Conservation (phyloP, 176 grass and related monocot genomes). For the Musa schizocarpa region DNA sequence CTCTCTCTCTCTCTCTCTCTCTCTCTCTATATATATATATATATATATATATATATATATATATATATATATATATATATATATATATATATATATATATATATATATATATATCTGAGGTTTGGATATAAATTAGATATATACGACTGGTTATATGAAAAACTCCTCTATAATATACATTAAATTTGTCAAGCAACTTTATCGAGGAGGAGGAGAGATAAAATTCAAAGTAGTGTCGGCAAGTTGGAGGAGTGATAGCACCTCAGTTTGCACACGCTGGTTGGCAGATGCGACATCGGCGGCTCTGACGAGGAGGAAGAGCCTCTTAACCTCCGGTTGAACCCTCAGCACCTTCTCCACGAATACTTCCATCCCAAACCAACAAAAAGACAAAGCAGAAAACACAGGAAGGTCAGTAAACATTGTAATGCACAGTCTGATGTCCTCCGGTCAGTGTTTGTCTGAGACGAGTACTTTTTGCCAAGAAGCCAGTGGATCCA, state of each 20-base stretch:
- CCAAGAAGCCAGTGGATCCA: constrained; percentile 77
- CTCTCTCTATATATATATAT: no score
- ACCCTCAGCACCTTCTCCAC: constrained; percentile 89
- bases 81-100: no score
- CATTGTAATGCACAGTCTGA: no score
- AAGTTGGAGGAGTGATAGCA: constrained; percentile 4
- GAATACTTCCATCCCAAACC: constrained; percentile 36
- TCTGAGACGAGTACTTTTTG: constrained; percentile 45
- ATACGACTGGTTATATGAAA: no score
- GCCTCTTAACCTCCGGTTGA: constrained; percentile 68
- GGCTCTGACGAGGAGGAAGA: constrained; percentile 74
- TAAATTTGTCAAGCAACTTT: not conserved
- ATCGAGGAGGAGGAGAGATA: not conserved
- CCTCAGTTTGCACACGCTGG: constrained; percentile 60
- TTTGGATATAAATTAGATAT: no score
- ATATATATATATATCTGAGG: no score
- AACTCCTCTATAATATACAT: no score
- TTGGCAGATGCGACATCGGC: constrained; percentile 31
- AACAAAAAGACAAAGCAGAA: not conserved
- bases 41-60: no score
- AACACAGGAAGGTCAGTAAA: not conserved
- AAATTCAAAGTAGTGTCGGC: not conserved
- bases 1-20: no score
- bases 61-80: no score
- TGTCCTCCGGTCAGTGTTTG: not conserved